Percentiles rank a stretch among this genome's conserved stretches.
Evolutionary conservation across 2,329 filamentous ascomycete genomes (phyloP).

Genomic region (Aspergillus latus): DNA sequence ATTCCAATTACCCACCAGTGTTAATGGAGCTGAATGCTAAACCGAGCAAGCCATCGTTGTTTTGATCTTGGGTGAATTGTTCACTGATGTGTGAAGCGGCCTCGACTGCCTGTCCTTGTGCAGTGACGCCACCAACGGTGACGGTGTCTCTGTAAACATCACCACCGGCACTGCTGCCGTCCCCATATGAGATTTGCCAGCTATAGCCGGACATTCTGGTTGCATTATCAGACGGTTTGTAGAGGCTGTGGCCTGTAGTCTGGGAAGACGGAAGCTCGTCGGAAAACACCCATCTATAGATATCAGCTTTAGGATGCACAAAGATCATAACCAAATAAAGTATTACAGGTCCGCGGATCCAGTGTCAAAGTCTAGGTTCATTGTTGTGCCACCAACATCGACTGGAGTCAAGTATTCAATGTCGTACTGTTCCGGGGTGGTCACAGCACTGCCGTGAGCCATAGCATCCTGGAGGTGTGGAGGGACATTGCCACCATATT

Average conservation of each 20-base stretch:
- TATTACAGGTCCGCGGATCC: slow-evolving; percentile 65
- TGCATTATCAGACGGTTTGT: slow-evolving; percentile 53
- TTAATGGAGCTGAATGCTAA: slow-evolving; percentile 62
- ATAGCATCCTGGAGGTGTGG: slow-evolving; percentile 32
- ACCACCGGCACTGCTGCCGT: slow-evolving; percentile 63
- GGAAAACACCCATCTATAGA: slow-evolving; percentile 64
- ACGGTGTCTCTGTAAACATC: slow-evolving; percentile 67
- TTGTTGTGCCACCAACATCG: slow-evolving; percentile 60
- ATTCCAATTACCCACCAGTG: slow-evolving; percentile 36
- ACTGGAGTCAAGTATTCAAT: slow-evolving; percentile 63
- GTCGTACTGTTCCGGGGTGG: slow-evolving; percentile 53
- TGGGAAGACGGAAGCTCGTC: slow-evolving; percentile 53
- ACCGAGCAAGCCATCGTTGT: slow-evolving; percentile 62
- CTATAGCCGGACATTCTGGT: slow-evolving; percentile 50
- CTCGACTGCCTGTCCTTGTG: slow-evolving; percentile 64
- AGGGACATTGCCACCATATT: slow-evolving; percentile 34
- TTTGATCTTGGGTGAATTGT: slow-evolving; percentile 51
- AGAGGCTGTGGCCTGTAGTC: slow-evolving; percentile 57
- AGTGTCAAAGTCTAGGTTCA: slow-evolving; percentile 71
- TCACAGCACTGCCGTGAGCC: slow-evolving; percentile 35
- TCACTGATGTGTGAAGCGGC: slow-evolving; percentile 60
- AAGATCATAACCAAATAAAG: slow-evolving; percentile 7
- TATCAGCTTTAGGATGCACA: slow-evolving; percentile 12
- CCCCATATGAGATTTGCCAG: slow-evolving; percentile 66
- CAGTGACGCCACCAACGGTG: slow-evolving; percentile 59